Evolutionary conservation across 768 basidiomycete species (phyloP).

Genomic region (Tylopilus sp.): DNA sequence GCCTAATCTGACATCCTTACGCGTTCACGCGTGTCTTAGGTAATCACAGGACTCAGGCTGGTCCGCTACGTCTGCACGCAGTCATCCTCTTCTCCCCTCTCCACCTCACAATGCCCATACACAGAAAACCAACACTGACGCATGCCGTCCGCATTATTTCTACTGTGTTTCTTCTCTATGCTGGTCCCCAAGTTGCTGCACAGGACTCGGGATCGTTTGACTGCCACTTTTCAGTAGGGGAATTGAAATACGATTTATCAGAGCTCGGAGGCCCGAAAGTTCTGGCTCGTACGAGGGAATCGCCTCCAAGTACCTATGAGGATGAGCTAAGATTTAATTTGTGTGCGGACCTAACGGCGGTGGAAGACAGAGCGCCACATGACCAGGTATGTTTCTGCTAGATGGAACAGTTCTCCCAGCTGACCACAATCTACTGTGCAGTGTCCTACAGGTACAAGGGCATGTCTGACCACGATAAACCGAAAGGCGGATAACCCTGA

Average conservation of each 20-base stretch:
- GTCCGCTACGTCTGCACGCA: background rate
- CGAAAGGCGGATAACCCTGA: conserved; percentile 51
- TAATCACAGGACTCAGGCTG: conserved; percentile 17
- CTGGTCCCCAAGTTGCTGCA: conserved; percentile 26
- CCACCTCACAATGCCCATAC: conserved; percentile 22
- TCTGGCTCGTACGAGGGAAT: conserved; percentile 47
- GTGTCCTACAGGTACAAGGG: conserved; percentile 69
- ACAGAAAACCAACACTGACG: conserved; percentile 5
- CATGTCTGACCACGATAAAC: conserved; percentile 71
- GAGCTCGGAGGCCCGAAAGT: conserved; percentile 49
- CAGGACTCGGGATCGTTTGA: conserved; percentile 45
- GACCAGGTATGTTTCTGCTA: conserved; percentile 68
- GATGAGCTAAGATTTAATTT: conserved; percentile 66
- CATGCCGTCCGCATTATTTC: conserved; percentile 8
- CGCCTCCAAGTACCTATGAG: conserved; percentile 60
- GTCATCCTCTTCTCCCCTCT: background rate
- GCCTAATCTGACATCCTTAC: conserved; percentile 20
- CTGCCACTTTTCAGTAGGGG: conserved; percentile 45
- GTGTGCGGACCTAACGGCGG: conserved; percentile 53
- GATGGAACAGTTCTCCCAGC: background rate
- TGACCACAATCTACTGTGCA: conserved; percentile 28
- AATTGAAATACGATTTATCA: conserved; percentile 58
- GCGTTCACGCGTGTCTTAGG: conserved; percentile 34
- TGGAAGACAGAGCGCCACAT: conserved; percentile 43
- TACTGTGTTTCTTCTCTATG: conserved; percentile 18